Evolutionary conservation across 2,329 filamentous ascomycete species (phyloP), one percentile per base, ranked within the genome.

Genomic region (Myriosclerotinia scirpicola): DNA sequence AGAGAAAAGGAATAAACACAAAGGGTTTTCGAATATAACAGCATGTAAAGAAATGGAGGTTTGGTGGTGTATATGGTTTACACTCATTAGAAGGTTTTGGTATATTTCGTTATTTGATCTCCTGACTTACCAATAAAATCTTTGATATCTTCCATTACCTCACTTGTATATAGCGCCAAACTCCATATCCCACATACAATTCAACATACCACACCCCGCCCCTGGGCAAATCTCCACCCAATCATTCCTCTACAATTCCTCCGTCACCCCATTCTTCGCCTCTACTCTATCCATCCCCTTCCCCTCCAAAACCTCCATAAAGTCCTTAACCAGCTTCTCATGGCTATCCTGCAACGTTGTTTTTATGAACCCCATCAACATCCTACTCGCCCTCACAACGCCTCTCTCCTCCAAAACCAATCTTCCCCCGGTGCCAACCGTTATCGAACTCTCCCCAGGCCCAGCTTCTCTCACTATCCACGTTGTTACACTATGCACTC

Each of bases 361-460:
- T 81, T 90, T 93, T 66, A 96, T 90, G 75, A 95, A 95, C 1
- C 80, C 79, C 2, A 87, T 83, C 79, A 94, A 84, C 69, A 94
- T 80, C 67, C 91, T 79, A 74, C 92, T 93, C 79, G 91, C 95
- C 67, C 85, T 84, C 80, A 96, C 87, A 71, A 91, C 87, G 58
- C 93, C 88, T 71, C 93, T 91, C 79, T 96, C 91, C 22, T 90
- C 84, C 58, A 96, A 80, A 74, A 93, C 94, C 22, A 95, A 80
- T 0, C 91, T 91, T 7, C 87, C 88, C 0, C 90, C 91, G 6
- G 46, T 26, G 3, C 86, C 88, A 46, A 59, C 30, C 58, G 26
- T 61, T 22, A 61, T 17, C 30, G 58, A 50, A 40, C 44, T 52
- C 34, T 61, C 58, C 8, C 58, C 58, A 73, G 88, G 83, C 34